A percentile compares a stretch with the other conserved stretches of the same genome.
phyloP scores from a whole-genome alignment of 345 rosid species.

The Draba incana region DNA sequence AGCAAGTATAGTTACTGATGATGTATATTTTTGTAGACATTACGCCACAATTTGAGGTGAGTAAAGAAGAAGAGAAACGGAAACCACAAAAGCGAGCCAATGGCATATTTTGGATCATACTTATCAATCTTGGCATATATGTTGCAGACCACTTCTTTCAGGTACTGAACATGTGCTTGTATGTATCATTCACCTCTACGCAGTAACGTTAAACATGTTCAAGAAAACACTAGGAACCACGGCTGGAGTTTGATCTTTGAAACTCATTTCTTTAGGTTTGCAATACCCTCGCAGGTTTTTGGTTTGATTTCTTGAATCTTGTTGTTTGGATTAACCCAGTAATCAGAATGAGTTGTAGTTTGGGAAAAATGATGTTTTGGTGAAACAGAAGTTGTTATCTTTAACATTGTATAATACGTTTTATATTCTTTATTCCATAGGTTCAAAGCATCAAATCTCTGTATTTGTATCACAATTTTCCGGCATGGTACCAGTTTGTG shows the following conservation, averaged over 20 bases:
- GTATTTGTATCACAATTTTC: slow-evolving; percentile 78
- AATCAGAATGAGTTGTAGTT: not conserved
- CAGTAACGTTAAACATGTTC: too few species aligned
- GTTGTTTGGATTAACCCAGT: too few species aligned
- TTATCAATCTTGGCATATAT: slow-evolving; percentile 74
- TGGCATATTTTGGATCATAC: slow-evolving; percentile 88
- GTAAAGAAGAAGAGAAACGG: slow-evolving; percentile 49
- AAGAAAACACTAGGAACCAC: too few species aligned
- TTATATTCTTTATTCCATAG: slow-evolving; percentile 40
- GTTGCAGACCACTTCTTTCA: slow-evolving; percentile 80
- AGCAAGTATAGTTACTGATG: not conserved
- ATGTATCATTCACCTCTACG: not conserved
- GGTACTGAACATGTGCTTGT: slow-evolving; percentile 47
- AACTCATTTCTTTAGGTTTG: not conserved
- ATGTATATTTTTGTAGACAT: slow-evolving; percentile 62
- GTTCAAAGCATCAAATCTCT: slow-evolving; percentile 62
- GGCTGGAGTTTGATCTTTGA: too few species aligned
- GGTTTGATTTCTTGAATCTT: not conserved
- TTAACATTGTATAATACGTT: slow-evolving; percentile 11
- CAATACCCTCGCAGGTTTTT: not conserved
- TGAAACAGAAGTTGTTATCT: not conserved
- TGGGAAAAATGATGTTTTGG: not conserved
- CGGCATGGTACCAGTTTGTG: slow-evolving; percentile 89
- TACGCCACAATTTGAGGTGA: slow-evolving; percentile 61
- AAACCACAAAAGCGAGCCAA: slow-evolving; percentile 61